Conservation (phyloP, 768 basidiomycete species). For the Suillus lakei region DNA sequence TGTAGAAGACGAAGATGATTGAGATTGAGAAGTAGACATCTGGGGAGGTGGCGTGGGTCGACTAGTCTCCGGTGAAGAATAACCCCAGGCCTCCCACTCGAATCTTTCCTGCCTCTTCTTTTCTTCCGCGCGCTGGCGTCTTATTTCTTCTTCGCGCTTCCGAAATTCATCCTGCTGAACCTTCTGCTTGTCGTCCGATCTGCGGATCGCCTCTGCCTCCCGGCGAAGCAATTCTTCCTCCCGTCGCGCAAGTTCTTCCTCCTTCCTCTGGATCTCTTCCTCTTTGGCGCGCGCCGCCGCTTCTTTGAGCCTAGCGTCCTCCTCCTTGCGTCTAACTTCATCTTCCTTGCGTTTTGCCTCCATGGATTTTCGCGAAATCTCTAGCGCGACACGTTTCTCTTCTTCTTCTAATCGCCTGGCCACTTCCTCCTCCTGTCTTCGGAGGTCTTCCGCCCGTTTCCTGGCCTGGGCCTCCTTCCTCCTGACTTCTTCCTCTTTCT, state of each 20-base stretch:
- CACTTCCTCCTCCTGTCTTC: slow-evolving; percentile 27
- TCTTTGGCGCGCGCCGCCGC: slow-evolving; percentile 32
- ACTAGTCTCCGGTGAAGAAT: slow-evolving; percentile 28
- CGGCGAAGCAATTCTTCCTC: slow-evolving; percentile 39
- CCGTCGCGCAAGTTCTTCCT: slow-evolving; percentile 32
- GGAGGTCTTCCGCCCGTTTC: slow-evolving; percentile 23
- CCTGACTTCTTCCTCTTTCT: slow-evolving; percentile 31
- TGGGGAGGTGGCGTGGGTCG: slow-evolving; percentile 26
- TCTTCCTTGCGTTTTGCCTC: slow-evolving; percentile 29
- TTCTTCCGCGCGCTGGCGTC: slow-evolving; percentile 35
- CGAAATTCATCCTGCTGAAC: slow-evolving; percentile 32
- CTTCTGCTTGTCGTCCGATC: slow-evolving; percentile 30
- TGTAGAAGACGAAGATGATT: slow-evolving; percentile 31
- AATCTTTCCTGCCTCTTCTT: slow-evolving; percentile 32
- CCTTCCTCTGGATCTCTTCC: slow-evolving; percentile 27
- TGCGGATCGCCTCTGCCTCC: slow-evolving; percentile 35
- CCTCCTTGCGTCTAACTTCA: slow-evolving; percentile 30
- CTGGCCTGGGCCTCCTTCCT: slow-evolving; percentile 21
- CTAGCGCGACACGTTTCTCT: slow-evolving; percentile 20
- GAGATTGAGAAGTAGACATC: slow-evolving; percentile 22
- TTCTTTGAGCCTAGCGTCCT: slow-evolving; percentile 28
- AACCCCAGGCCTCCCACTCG: slow-evolving; percentile 27
- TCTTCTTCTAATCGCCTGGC: slow-evolving; percentile 24
- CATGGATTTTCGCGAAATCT: slow-evolving; percentile 24
- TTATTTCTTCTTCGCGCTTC: slow-evolving; percentile 37